These are phyloP conservation scores for Clitopilus hobsonii DNA, from an alignment of 768 basidiomycete genomes.

Conservation along the genomic window DNA sequence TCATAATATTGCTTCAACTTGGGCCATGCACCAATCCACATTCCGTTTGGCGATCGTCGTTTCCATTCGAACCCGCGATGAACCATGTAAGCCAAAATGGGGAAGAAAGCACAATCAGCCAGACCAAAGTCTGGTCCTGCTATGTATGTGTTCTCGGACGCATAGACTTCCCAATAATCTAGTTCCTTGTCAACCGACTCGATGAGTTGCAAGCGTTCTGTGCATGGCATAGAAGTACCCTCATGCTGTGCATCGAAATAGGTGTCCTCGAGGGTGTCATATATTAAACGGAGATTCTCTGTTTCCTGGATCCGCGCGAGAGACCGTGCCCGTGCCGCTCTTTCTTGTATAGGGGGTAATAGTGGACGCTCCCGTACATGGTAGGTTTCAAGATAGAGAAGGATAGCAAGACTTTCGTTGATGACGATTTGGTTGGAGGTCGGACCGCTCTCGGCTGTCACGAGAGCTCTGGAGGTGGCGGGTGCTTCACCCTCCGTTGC, in stretches of 20 bases:
- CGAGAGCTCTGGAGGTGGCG: too few relatives aligned
- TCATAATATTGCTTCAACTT: slow-evolving; percentile 17
- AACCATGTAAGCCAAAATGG: slow-evolving; percentile 22
- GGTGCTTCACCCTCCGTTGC: too few relatives aligned
- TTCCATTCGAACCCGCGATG: slow-evolving; percentile 21
- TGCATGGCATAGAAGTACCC: slow-evolving; percentile 6
- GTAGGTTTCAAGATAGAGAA: slow-evolving; percentile 23
- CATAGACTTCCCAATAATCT: slow-evolving; percentile 21
- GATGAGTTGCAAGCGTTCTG: slow-evolving; percentile 12
- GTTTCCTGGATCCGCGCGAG: slow-evolving; percentile 21
- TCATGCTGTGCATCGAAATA: slow-evolving; percentile 16
- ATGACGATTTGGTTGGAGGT: slow-evolving; percentile 9
- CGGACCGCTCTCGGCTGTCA: not conserved
- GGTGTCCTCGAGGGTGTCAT: slow-evolving; percentile 21
- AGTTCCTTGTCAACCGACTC: slow-evolving; percentile 16
- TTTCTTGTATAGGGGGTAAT: slow-evolving; percentile 15
- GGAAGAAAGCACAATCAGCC: slow-evolving; percentile 22
- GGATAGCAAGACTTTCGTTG: slow-evolving; percentile 24
- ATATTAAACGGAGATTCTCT: slow-evolving; percentile 21
- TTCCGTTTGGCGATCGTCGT: not conserved
- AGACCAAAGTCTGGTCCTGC: slow-evolving; percentile 20
- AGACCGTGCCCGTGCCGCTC: slow-evolving; percentile 10
- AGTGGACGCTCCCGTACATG: slow-evolving; percentile 13
- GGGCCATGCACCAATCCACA: slow-evolving; percentile 14
- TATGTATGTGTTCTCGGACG: slow-evolving; percentile 14